Evolutionary conservation across 306 rosid genomes (phyloP).

Genomic region (Prunus fruticosa): DNA sequence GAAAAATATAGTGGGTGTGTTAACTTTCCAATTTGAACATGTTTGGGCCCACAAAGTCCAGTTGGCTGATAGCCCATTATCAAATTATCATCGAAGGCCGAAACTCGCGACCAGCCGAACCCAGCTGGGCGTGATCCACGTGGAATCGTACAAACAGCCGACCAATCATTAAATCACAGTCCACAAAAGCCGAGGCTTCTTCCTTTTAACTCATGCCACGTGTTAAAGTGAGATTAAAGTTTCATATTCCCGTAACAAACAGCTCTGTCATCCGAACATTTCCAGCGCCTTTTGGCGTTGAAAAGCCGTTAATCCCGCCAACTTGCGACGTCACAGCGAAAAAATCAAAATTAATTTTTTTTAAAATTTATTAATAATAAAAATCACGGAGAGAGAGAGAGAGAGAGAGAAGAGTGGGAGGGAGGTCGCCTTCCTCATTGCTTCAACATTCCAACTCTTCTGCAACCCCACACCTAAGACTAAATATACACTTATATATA

Average conservation of each 20-base stretch:
- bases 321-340: slow-evolving; percentile 32
- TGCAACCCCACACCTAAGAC: slow-evolving; percentile 46
- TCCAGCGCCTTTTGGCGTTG: slow-evolving; percentile 38
- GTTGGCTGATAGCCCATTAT: slow-evolving; percentile 8
- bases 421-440: slow-evolving; percentile 79
- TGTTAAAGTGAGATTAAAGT: slow-evolving; percentile 25
- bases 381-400: background rate
- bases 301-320: slow-evolving; percentile 85
- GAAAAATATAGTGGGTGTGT: background rate
- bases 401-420: slow-evolving; percentile 61
- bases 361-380: background rate
- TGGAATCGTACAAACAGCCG: slow-evolving; percentile 2
- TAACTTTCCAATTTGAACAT: background rate
- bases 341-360: background rate
- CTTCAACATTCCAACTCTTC: slow-evolving; percentile 74
- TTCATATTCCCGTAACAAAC: background rate
- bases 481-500: background rate
- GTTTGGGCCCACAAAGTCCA: slow-evolving; percentile 9
- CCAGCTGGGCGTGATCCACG: slow-evolving; percentile 47
- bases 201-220: slow-evolving; percentile 35
- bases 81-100: background rate
- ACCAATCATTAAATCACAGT: slow-evolving; percentile 28
- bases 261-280: slow-evolving; percentile 13
- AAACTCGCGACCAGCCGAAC: slow-evolving; percentile 15
- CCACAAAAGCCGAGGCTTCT: background rate